Base-by-base conservation (phyloP, 2,329 filamentous ascomycete genomes). In the Rutstroemia sp. region DNA sequence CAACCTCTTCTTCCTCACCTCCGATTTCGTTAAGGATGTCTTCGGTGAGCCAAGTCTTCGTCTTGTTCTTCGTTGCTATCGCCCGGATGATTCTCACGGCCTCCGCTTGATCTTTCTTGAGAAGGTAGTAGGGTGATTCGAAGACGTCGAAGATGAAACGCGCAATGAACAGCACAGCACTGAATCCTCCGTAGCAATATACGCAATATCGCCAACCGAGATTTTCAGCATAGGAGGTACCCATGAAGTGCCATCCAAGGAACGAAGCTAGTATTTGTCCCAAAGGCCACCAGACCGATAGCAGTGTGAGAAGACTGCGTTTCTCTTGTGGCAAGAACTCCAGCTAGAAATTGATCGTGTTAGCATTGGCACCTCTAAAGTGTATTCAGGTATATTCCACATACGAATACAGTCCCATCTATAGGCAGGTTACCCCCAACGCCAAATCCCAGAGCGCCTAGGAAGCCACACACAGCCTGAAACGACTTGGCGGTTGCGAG, bases 231-330 rank as follows among this genome's bases (percentile, higher is more conserved):
- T 62, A 67, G 25, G 56, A 58, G 7, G 8, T 82, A 27, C 85
- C 82, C 56, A 94, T 85, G 63, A 86, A 89, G 47, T 78, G 86
- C 89, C 88, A 92, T 6, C 86, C 88, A 48, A 89, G 76, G 5
- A 88, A 71, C 2, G 84, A 86, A 1, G 87, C 83, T 56, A 86
- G 78, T 7, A 95, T 76, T 67, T 94, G 88, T 5, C 89, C 90
- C 17, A 95, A 73, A 0, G 89, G 88, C 89, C 90, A 95, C 86
- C 88, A 94, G 7, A 91, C 81, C 6, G 87, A 90, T n/a, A 95
- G 76, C 48, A 92, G 76, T 0, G 89, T 94, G 30, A 94, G 75
- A 14, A 94, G 78, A 34, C 83, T 82, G 60, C 83, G 84, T n/a
- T 83, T 86, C 0, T 84, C 81, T 57, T 86, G 84, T 0, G 90